These are phyloP conservation scores for Globisporangium sylvaticum DNA, from an alignment of 352 stramenopile species.

Conservation along the genomic window DNA sequence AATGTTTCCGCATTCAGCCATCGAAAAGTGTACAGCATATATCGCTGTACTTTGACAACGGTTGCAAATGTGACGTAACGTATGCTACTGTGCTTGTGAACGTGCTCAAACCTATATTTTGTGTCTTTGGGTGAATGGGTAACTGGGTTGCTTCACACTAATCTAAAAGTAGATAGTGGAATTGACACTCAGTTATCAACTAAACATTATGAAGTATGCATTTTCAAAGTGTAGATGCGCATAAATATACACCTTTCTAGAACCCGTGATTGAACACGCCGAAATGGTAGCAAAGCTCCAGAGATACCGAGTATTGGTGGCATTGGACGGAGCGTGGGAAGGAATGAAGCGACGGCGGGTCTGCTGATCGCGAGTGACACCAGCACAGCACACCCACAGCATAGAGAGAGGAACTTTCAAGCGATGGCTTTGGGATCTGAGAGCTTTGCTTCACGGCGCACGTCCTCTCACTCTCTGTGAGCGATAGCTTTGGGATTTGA, in stretches of 20 bases:
- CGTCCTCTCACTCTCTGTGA: too few relatives aligned
- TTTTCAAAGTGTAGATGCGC: too few relatives aligned
- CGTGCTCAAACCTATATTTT: neutral
- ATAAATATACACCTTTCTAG: too few relatives aligned
- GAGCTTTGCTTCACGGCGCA: too few relatives aligned
- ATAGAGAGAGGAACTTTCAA: neutral
- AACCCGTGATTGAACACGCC: too few relatives aligned
- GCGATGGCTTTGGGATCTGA: neutral
- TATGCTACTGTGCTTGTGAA: neutral
- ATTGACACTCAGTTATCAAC: too few relatives aligned
- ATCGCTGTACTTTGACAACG: neutral
- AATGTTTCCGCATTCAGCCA: slow-evolving; percentile 1
- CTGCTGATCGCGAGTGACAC: neutral
- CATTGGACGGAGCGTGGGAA: neutral
- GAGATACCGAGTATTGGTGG: too few relatives aligned
- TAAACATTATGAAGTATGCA: too few relatives aligned
- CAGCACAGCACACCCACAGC: neutral
- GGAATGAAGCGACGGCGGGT: neutral
- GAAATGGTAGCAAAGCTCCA: too few relatives aligned
- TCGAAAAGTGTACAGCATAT: neutral
- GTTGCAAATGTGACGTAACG: neutral
- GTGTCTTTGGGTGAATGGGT: too few relatives aligned
- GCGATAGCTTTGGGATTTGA: neutral
- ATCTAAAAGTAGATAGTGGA: too few relatives aligned
- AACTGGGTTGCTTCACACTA: too few relatives aligned